Evolutionary conservation across 2,329 filamentous ascomycete genomes (phyloP).

Genomic region (Alternaria tenuissima): DNA sequence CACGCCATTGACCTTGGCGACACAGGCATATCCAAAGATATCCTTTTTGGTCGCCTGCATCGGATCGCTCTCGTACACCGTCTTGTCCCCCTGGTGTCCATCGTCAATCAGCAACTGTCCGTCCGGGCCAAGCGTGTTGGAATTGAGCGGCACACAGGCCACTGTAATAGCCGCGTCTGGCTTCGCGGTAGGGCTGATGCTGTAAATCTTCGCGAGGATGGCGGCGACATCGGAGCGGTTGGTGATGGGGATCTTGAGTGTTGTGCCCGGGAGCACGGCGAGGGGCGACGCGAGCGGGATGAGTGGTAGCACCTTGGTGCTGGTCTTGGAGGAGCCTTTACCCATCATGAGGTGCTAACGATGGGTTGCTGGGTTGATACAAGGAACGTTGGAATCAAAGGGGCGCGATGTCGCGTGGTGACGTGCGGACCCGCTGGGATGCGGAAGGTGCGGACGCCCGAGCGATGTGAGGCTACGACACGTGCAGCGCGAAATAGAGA

Average conservation of each 20-base stretch:
- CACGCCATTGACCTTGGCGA: constrained; percentile 62
- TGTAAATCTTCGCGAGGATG: constrained; percentile 85
- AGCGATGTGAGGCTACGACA: background rate
- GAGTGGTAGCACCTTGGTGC: constrained; percentile 68
- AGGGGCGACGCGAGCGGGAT: constrained; percentile 82
- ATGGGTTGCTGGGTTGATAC: constrained; percentile 2
- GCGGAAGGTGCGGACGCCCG: constrained; percentile 16
- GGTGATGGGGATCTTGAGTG: constrained; percentile 83
- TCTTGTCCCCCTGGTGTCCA: constrained; percentile 56
- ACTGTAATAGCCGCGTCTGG: constrained; percentile 76
- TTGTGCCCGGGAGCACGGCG: constrained; percentile 85
- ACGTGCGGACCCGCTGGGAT: constrained; percentile 20
- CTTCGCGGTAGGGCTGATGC: constrained; percentile 71
- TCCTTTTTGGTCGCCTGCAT: constrained; percentile 62
- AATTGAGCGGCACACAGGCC: constrained; percentile 85
- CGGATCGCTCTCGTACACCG: constrained; percentile 59
- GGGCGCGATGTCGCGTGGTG: constrained; percentile 15
- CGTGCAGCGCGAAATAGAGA: background rate
- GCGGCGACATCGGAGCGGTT: constrained; percentile 88
- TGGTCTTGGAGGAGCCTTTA: constrained; percentile 45
- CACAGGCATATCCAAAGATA: constrained; percentile 82
- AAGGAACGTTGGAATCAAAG: background rate
- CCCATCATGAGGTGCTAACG: constrained; percentile 38
- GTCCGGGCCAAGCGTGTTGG: constrained; percentile 73
- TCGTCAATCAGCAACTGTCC: constrained; percentile 79